These are phyloP conservation scores for Fraxinus cuspidata DNA, from an alignment of 257 asterid species.

Conservation along the genomic window DNA sequence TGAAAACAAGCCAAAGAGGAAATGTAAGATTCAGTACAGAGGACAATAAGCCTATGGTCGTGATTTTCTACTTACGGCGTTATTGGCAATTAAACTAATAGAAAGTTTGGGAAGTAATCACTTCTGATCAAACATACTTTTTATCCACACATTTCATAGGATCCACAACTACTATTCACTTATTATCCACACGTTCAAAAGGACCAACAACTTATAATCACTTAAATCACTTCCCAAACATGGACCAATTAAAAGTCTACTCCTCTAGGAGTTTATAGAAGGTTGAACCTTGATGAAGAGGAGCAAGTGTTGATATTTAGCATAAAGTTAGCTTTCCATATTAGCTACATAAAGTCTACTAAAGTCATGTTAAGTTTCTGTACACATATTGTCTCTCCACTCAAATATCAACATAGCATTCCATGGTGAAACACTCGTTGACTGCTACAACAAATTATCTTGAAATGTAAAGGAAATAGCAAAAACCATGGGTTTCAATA, in stretches of 20 bases:
- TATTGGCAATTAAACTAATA: not conserved
- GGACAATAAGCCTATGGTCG: not conserved
- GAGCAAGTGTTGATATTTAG: not conserved
- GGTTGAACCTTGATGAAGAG: not conserved
- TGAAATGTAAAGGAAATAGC: constrained; percentile 1
- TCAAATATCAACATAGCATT: not conserved
- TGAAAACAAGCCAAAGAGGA: not conserved
- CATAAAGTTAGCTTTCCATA: not conserved
- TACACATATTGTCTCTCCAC: not conserved
- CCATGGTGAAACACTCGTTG: not conserved
- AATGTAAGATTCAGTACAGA: not conserved
- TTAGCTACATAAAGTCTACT: not conserved
- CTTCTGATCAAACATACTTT: too few species aligned
- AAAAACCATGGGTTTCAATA: not conserved
- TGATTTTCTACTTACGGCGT: not conserved
- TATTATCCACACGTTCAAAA: too few species aligned
- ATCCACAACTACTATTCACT: too few species aligned
- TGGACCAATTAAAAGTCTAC: not conserved
- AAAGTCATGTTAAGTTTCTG: not conserved
- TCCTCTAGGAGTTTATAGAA: not conserved
- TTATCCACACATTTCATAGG: too few species aligned
- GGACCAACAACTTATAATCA: too few species aligned
- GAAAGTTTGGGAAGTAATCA: not conserved
- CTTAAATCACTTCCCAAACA: too few species aligned
- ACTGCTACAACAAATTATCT: not conserved